phyloP scores from a whole-genome alignment of 2,329 filamentous ascomycete genomes.

The Ascochyta lentis region DNA sequence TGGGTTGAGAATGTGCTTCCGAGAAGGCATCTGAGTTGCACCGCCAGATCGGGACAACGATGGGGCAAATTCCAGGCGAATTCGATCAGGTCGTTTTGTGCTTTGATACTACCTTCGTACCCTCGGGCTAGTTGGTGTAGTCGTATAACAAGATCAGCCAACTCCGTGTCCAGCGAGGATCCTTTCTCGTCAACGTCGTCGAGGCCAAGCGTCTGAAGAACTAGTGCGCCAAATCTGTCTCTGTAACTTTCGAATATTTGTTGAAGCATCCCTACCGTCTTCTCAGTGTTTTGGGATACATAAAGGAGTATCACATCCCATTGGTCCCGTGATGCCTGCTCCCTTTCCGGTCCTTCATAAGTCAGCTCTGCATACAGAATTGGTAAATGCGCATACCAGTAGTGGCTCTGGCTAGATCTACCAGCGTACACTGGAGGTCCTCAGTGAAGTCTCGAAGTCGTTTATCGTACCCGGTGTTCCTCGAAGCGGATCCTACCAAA shows the following conservation, averaged over 20 bases:
- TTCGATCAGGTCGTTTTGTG: slow-evolving; percentile 2
- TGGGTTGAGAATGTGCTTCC: slow-evolving; percentile 9
- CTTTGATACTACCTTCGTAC: background rate
- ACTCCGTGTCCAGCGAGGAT: slow-evolving; percentile 1
- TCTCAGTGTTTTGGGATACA: background rate
- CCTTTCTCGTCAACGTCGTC: background rate
- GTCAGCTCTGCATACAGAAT: slow-evolving; percentile 2
- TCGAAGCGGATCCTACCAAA: background rate
- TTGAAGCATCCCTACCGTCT: background rate
- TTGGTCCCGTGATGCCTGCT: background rate
- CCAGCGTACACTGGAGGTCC: background rate
- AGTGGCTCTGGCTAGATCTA: background rate
- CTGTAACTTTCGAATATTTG: background rate
- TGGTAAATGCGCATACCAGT: background rate
- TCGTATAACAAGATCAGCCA: slow-evolving; percentile 3
- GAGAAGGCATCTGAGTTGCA: slow-evolving; percentile 13
- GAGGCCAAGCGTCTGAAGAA: slow-evolving; percentile 12
- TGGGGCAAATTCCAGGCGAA: background rate
- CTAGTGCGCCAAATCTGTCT: background rate
- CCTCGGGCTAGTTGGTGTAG: background rate
- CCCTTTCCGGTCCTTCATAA: background rate
- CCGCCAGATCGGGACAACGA: background rate
- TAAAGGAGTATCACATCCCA: slow-evolving; percentile 2
- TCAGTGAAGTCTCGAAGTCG: background rate
- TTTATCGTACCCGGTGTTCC: background rate